phyloP scores from a whole-genome alignment of 192 early-diverging fungal species.

The Entomortierella lignicola region DNA sequence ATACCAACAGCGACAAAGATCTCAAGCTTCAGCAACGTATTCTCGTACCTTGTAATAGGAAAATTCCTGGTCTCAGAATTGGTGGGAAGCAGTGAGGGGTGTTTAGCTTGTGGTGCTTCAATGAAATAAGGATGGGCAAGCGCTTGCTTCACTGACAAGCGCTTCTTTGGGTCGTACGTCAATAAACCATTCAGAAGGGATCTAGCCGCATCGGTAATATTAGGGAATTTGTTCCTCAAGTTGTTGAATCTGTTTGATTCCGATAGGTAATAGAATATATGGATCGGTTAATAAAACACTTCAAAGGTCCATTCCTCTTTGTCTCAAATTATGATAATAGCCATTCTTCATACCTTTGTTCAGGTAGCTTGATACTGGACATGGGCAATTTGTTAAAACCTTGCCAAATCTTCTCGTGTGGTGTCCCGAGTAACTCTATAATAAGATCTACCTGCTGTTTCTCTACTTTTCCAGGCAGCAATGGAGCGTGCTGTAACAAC shows the following conservation, averaged over 20 bases:
- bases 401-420: constrained; percentile 81
- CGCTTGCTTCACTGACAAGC: constrained; percentile 74
- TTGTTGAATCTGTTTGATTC: constrained; percentile 64
- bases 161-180: constrained; percentile 78
- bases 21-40: no score
- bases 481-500: constrained; percentile 74
- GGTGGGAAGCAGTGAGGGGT: constrained; percentile 65
- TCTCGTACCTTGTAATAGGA: constrained; percentile 23
- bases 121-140: constrained; percentile 80
- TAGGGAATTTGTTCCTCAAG: constrained; percentile 65
- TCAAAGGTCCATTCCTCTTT: no score
- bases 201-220: constrained; percentile 63
- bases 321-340: no score
- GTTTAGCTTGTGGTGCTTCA: constrained; percentile 71
- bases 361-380: constrained; percentile 69
- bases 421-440: constrained; percentile 79
- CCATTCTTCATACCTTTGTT: constrained; percentile 55
- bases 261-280: no score
- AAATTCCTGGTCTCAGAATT: constrained; percentile 67
- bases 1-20: not conserved
- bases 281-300: no score
- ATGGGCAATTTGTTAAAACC: constrained; percentile 76
- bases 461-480: constrained; percentile 88
- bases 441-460: constrained; percentile 80
- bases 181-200: constrained; percentile 75